Percentiles rank a stretch among this genome's conserved stretches.
These are phyloP conservation scores for Candida parachauliodes DNA, from an alignment of 805 yeast species.

Conservation along the genomic window DNA sequence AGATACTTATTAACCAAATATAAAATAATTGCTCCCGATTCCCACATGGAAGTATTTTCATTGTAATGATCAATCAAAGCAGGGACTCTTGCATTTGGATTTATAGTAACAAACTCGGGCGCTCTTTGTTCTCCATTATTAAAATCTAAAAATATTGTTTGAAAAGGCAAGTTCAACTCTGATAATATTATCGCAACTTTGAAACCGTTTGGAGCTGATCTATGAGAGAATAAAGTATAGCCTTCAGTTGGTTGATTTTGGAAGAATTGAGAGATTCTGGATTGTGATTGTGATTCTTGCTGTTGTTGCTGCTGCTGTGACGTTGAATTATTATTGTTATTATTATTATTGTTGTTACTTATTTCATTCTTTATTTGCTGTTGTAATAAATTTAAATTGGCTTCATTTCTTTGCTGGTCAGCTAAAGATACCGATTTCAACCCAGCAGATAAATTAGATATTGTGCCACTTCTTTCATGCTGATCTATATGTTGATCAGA, in stretches of 20 bases:
- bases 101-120: slow-evolving; percentile 89
- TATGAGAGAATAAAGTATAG: slow-evolving; percentile 73
- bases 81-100: slow-evolving; percentile 95
- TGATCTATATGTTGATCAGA: slow-evolving; percentile 11
- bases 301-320: background rate
- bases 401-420: slow-evolving; percentile 43
- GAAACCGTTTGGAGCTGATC: slow-evolving; percentile 84
- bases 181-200: slow-evolving; percentile 85
- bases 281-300: slow-evolving; percentile 32
- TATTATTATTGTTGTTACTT: background rate
- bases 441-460: slow-evolving; percentile 45
- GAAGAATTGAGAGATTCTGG: slow-evolving; percentile 68
- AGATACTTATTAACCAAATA: slow-evolving; percentile 71
- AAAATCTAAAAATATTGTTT: slow-evolving; percentile 82
- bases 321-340: background rate
- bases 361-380: slow-evolving; percentile 41
- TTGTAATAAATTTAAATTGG: slow-evolving; percentile 39
- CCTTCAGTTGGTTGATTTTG: slow-evolving; percentile 78
- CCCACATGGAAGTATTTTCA: slow-evolving; percentile 86
- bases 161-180: slow-evolving; percentile 75
- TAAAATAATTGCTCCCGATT: slow-evolving; percentile 85
- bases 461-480: slow-evolving; percentile 20
- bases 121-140: slow-evolving; percentile 87
- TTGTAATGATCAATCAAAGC: slow-evolving; percentile 85
- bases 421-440: slow-evolving; percentile 39